Percentiles rank a stretch among this genome's conserved stretches.
These are phyloP conservation scores for Clarkia xantiana DNA, from an alignment of 345 rosid genomes.

Conservation along the genomic window DNA sequence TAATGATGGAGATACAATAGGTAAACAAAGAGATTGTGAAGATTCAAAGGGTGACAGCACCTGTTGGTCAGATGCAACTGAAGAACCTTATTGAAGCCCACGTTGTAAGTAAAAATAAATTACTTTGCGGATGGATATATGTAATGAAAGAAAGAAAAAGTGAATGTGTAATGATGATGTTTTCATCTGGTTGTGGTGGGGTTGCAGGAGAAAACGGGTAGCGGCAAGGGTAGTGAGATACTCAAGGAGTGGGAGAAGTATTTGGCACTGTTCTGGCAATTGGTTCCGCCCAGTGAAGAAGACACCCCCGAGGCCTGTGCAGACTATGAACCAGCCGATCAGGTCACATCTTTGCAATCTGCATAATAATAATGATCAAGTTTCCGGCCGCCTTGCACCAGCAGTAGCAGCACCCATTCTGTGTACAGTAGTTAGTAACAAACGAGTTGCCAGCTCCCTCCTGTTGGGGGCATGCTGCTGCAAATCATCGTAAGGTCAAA, in stretches of 20 bases:
- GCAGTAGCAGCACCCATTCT: too few relatives aligned
- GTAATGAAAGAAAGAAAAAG: neutral
- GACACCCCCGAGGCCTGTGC: constrained; percentile 96
- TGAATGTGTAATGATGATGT: neutral
- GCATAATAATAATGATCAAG: constrained; percentile 19
- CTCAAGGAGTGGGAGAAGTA: constrained; percentile 74
- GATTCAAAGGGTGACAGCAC: constrained; percentile 85
- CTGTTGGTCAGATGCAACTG: constrained; percentile 91
- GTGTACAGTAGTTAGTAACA: too few relatives aligned
- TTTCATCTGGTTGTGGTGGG: constrained; percentile 4
- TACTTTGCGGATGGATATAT: neutral
- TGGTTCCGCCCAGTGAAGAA: constrained; percentile 99
- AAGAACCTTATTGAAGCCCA: constrained; percentile 84
- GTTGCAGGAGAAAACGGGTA: constrained; percentile 83
- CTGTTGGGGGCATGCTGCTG: too few relatives aligned
- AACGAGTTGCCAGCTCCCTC: too few relatives aligned
- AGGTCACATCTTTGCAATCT: constrained; percentile 55
- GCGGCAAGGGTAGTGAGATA: constrained; percentile 59
- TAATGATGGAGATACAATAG: constrained; percentile 19
- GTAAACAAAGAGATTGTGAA: constrained; percentile 86
- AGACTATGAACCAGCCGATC: constrained; percentile 44
- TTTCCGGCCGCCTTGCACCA: too few relatives aligned
- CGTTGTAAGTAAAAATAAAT: constrained; percentile 45
- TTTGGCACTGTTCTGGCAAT: constrained; percentile 81
- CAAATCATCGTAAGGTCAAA: too few relatives aligned